Evolutionary conservation across 2,329 filamentous ascomycete genomes (phyloP).

Genomic region (Colletotrichum sp.): DNA sequence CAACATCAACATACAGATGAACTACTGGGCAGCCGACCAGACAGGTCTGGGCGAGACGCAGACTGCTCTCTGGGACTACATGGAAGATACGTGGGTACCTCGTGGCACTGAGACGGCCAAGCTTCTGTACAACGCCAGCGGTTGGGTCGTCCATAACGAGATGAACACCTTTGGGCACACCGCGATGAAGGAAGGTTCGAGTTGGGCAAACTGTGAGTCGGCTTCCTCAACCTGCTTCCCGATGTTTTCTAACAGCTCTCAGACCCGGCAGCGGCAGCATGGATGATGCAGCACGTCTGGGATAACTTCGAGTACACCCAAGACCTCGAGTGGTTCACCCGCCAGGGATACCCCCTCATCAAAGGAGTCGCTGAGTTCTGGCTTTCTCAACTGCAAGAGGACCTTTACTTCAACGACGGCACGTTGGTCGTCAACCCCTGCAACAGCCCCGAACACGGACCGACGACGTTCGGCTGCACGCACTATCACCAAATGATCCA

Average conservation of each 20-base stretch:
- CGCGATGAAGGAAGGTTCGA: slow-evolving; percentile 35
- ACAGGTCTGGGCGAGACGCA: slow-evolving; percentile 53
- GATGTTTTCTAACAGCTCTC: slow-evolving; percentile 33
- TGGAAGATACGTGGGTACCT: slow-evolving; percentile 57
- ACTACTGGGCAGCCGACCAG: slow-evolving; percentile 61
- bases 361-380: slow-evolving; percentile 61
- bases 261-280: slow-evolving; percentile 54
- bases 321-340: slow-evolving; percentile 48
- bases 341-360: slow-evolving; percentile 56
- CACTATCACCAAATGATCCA: slow-evolving; percentile 59
- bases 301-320: slow-evolving; percentile 61
- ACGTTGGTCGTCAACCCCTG: slow-evolving; percentile 62
- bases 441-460: slow-evolving; percentile 62
- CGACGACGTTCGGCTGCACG: slow-evolving; percentile 57
- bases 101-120: slow-evolving; percentile 57
- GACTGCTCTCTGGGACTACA: slow-evolving; percentile 55
- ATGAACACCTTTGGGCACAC: slow-evolving; percentile 66
- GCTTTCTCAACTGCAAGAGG: slow-evolving; percentile 56
- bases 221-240: no score
- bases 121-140: slow-evolving; percentile 57
- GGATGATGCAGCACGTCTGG: slow-evolving; percentile 66
- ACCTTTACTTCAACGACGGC: slow-evolving; percentile 53
- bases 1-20: slow-evolving; percentile 68
- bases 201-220: slow-evolving; percentile 35
- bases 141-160: slow-evolving; percentile 63